Conservation (phyloP, 164 flowering plant genomes). For the Liriodendron chinense region DNA sequence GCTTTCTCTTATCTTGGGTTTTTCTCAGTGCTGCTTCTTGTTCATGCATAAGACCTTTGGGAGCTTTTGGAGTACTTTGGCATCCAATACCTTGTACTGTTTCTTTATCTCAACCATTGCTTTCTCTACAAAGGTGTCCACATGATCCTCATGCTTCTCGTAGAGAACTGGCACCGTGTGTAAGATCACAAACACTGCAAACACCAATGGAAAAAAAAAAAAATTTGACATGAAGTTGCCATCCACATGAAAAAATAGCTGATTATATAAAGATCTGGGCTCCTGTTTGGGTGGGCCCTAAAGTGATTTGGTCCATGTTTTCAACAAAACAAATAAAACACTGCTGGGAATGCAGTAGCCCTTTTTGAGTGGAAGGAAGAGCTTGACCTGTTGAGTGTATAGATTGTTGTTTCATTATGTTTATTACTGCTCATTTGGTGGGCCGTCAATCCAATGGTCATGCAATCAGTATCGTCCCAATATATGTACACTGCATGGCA, state of each 20-base stretch:
- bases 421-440: too few species aligned
- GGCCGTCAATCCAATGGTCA: too few species aligned
- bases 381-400: too few species aligned
- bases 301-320: too few species aligned
- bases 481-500: too few species aligned
- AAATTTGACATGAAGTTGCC: neutral
- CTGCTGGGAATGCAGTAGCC: too few species aligned
- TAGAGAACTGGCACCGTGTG: conserved; percentile 71
- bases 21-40: conserved; percentile 19
- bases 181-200: conserved; percentile 60
- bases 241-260: neutral
- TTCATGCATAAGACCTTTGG: conserved; percentile 39
- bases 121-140: conserved; percentile 70
- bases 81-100: conserved; percentile 70
- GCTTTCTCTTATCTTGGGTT: neutral
- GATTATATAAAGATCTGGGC: neutral
- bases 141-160: conserved; percentile 76
- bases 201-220: neutral
- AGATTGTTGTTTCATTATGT: too few species aligned
- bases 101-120: conserved; percentile 63
- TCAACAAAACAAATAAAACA: too few species aligned
- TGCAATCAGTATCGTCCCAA: too few species aligned
- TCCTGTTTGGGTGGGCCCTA: neutral
- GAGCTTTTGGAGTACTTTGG: conserved; percentile 60
- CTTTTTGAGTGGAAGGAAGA: too few species aligned